Evolutionary conservation across 2,329 filamentous ascomycete genomes (phyloP).

Genomic region (Paraconiothyrium brasiliense): DNA sequence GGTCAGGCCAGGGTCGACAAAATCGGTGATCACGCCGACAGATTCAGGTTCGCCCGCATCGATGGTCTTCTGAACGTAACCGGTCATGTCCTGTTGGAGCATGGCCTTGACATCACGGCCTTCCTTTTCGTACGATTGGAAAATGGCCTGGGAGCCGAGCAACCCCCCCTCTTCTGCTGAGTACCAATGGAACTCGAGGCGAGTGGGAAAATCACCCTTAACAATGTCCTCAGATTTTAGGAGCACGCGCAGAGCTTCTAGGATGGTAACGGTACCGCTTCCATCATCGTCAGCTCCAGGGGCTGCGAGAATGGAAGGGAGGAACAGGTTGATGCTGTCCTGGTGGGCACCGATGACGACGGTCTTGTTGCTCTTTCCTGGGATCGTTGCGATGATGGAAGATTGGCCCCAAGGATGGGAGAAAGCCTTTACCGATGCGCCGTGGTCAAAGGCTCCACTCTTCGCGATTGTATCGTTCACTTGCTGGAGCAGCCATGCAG

Average conservation of each 20-base stretch:
- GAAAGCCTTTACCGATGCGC: slow-evolving; percentile 77
- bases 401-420: slow-evolving; percentile 87
- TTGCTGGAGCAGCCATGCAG: slow-evolving; percentile 82
- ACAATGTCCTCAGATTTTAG: slow-evolving; percentile 76
- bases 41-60: slow-evolving; percentile 84
- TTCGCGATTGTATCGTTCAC: slow-evolving; percentile 76
- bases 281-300: slow-evolving; percentile 97
- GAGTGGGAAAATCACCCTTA: slow-evolving; percentile 79
- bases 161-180: slow-evolving; percentile 89
- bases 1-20: slow-evolving; percentile 82
- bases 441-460: slow-evolving; percentile 73
- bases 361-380: slow-evolving; percentile 83
- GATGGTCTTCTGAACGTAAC: slow-evolving; percentile 82
- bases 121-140: slow-evolving; percentile 78
- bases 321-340: slow-evolving; percentile 85
- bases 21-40: slow-evolving; percentile 93
- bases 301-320: slow-evolving; percentile 83
- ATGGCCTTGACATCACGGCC: slow-evolving; percentile 87
- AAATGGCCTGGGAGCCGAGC: slow-evolving; percentile 89
- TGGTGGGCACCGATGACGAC: slow-evolving; percentile 88
- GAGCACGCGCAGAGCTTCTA: slow-evolving; percentile 87
- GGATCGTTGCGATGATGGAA: slow-evolving; percentile 90
- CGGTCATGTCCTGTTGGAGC: slow-evolving; percentile 96
- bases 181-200: slow-evolving; percentile 97
- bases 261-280: slow-evolving; percentile 90